These are phyloP conservation scores for Ascochyta koolunga DNA, from an alignment of 2,329 filamentous ascomycete genomes.

Conservation along the genomic window DNA sequence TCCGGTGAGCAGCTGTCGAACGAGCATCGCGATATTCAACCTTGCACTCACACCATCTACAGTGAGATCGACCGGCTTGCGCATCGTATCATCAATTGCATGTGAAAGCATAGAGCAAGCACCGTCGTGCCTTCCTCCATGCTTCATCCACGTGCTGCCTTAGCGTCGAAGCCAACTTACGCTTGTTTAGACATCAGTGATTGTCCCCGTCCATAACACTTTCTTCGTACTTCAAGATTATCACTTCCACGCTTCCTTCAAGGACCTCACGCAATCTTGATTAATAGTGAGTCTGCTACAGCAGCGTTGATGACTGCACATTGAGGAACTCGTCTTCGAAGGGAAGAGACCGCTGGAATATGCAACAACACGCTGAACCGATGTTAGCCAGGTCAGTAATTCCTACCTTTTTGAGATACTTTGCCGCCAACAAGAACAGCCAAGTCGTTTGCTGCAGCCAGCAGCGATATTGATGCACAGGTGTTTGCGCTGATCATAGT, in stretches of 20 bases:
- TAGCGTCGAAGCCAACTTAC: not conserved
- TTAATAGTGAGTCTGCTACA: not conserved
- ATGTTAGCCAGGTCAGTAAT: too few species aligned
- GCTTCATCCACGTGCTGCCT: not conserved
- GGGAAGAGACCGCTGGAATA: not conserved
- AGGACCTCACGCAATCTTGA: not conserved
- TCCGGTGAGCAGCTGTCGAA: conserved; percentile 13
- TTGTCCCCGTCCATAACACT: not conserved
- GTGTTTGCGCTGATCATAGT: not conserved
- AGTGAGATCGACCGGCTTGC: not conserved
- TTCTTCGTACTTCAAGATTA: not conserved
- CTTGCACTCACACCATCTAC: not conserved
- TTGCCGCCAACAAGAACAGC: not conserved
- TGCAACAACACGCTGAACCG: too few species aligned
- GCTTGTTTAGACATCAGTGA: conserved; percentile 5
- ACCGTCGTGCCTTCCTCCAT: not conserved
- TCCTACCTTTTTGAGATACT: too few species aligned
- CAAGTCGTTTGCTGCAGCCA: not conserved
- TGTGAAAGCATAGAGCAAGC: not conserved
- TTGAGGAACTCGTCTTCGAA: not conserved
- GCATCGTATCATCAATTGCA: not conserved
- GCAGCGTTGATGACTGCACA: not conserved
- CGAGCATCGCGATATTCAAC: not conserved
- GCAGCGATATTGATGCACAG: not conserved
- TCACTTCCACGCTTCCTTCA: not conserved